A percentile compares a stretch with the other conserved stretches of the same genome.
Conservation (phyloP, 2,329 filamentous ascomycete species). For the Diatrype stigma region DNA sequence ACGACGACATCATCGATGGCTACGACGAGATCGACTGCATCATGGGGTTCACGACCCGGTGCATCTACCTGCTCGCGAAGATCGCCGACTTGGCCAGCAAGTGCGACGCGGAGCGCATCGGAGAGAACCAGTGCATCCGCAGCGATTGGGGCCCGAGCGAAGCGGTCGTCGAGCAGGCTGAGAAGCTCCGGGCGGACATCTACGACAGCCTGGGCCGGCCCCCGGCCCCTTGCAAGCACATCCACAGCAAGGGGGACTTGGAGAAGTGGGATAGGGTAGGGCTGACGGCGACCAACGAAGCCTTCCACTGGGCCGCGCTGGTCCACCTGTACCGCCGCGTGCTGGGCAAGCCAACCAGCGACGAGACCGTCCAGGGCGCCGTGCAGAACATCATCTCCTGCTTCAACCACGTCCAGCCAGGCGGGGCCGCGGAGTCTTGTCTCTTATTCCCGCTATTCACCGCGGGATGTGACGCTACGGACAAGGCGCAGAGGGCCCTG, state of each 20-base stretch:
- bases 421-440: conserved; percentile 70
- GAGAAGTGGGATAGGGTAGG: conserved; percentile 58
- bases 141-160: conserved; percentile 55
- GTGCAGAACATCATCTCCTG: conserved; percentile 61
- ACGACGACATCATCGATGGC: conserved; percentile 48
- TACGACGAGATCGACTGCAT: conserved; percentile 75
- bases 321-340: conserved; percentile 74
- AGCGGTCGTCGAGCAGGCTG: conserved; percentile 52
- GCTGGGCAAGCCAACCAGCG: conserved; percentile 53
- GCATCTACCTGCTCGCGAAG: conserved; percentile 65
- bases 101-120: conserved; percentile 64
- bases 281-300: conserved; percentile 68
- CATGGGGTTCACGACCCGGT: conserved; percentile 71
- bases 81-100: conserved; percentile 67
- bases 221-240: conserved; percentile 41
- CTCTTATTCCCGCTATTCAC: conserved; percentile 79
- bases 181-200: conserved; percentile 57
- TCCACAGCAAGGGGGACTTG: conserved; percentile 45
- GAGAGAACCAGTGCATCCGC: conserved; percentile 44
- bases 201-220: conserved; percentile 47
- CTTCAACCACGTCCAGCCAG: conserved; percentile 57
- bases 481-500: conserved; percentile 49
- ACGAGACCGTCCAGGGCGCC: conserved; percentile 58
- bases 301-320: conserved; percentile 75
- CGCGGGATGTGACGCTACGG: conserved; percentile 69